Percentiles rank a stretch among this genome's conserved stretches.
phyloP scores from a whole-genome alignment of 345 rosid species.

The Eucalyptus dawsonii region DNA sequence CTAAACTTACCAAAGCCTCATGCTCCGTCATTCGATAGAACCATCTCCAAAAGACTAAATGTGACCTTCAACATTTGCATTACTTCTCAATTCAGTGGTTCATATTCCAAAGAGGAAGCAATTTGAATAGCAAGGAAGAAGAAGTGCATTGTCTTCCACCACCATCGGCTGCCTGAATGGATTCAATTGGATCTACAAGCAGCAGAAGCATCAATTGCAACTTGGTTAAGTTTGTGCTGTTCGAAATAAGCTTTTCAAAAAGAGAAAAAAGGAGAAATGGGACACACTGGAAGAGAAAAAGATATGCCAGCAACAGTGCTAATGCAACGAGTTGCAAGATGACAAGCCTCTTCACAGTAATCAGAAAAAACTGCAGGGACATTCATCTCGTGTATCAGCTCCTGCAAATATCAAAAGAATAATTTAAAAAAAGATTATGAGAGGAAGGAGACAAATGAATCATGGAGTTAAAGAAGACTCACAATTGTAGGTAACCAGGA shows the following conservation, averaged over 20 bases:
- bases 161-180: conserved; percentile 95
- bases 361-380: conserved; percentile 76
- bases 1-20: not conserved
- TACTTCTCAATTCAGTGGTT: not conserved
- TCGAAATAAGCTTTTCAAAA: not conserved
- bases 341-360: conserved; percentile 98
- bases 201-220: not conserved
- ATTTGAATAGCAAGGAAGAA: conserved; percentile 87
- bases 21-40: not conserved
- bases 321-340: conserved; percentile 63
- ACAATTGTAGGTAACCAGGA: conserved; percentile 83
- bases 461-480: not conserved
- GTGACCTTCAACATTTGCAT: rapidly evolving
- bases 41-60: not conserved
- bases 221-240: not conserved
- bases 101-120: conserved; percentile 73
- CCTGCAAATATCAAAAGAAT: conserved; percentile 20
- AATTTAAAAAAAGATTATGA: not conserved
- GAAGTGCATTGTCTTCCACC: conserved; percentile 56
- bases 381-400: conserved; percentile 55
- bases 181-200: conserved; percentile 61
- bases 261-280: not conserved
- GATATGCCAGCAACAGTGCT: conserved; percentile 34
- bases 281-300: conserved; percentile 38
- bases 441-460: not conserved